Base-by-base conservation (phyloP, 306 rosid genomes). In the Dalbergia cochinchinensis region DNA sequence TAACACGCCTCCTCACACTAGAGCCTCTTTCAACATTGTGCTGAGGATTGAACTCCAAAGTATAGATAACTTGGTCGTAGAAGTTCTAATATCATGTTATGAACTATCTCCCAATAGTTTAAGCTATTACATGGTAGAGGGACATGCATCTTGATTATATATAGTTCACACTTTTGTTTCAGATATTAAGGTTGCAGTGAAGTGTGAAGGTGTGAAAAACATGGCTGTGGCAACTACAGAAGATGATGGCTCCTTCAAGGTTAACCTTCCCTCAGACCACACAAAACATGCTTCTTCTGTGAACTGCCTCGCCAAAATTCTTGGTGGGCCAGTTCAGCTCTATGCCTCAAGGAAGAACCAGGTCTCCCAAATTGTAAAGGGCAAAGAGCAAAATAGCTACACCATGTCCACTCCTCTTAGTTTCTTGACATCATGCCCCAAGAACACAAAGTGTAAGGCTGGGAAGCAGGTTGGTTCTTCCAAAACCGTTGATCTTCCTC, bases 311-410 rank as follows among this genome's bases (percentile, higher is more conserved):
- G 94, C 94, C 16, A 84, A 82, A 83, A 77, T 95, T 70, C 79
- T 80, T 4, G 99, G 98, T 19, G 98, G 99, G 5, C 87, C 91
- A 68, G 82, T 39, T 51, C 98, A 89, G 70, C 85, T 95, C 65
- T 95, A 84, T 77, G 88, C 66, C 59, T 55, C 86, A 18, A 80
- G 75, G 65, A 88, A 88, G 53, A 14, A 50, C 65, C 80, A 41
- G 70, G 87, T 81, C 14, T 85, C 97, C 3, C 58, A 60, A 64
- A 74, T 95, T 22, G 82, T 90, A 4, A 71, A 82, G 71, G 80
- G 63, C 69, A 79, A 65, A 6, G 84, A 80, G 20, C 13, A 86
- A 3, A 75, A 81, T 77, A 39, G 80, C 71, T 90, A 84, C 80
- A 92, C 90, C 64, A 87, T 78, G 22, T 83, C 96, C 13, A 84